phyloP scores from a whole-genome alignment of 164 flowering plant genomes.

The Magnolia sinica region DNA sequence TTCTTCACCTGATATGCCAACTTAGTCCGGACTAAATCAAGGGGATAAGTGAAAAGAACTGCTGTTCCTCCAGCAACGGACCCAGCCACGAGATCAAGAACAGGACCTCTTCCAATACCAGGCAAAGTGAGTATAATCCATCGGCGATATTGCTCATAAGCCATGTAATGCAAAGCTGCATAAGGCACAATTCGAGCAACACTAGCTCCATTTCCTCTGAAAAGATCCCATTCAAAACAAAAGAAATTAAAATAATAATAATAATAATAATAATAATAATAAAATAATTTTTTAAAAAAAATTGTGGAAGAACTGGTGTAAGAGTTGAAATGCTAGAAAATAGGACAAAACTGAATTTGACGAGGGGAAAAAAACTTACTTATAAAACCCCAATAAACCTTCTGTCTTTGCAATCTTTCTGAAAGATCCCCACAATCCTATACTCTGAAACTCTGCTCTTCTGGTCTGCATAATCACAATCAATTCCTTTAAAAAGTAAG shows the following conservation, averaged over 20 bases:
- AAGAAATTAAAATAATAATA: neutral
- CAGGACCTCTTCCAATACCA: constrained; percentile 67
- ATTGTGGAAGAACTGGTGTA: too few relatives aligned
- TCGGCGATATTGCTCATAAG: constrained; percentile 86
- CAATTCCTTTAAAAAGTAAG: neutral
- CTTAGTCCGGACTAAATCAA: constrained; percentile 92
- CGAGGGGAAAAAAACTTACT: constrained; percentile 31
- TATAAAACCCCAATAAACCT: constrained; percentile 84
- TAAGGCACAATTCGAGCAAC: constrained; percentile 95
- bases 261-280: too few relatives aligned
- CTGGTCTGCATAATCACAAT: constrained; percentile 60
- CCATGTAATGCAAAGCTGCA: constrained; percentile 95
- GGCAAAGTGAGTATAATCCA: constrained; percentile 76
- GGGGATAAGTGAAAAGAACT: constrained; percentile 90
- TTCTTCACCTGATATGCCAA: constrained; percentile 85
- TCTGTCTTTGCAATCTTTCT: constrained; percentile 73
- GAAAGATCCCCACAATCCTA: constrained; percentile 72
- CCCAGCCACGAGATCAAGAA: constrained; percentile 91
- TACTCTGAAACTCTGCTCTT: constrained; percentile 71
- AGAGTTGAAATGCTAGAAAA: neutral
- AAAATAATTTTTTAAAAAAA: neutral
- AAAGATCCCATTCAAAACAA: constrained; percentile 1
- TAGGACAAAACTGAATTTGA: neutral
- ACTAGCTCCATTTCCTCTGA: constrained; percentile 98
- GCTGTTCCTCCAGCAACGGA: constrained; percentile 97